Evolutionary conservation across 2,329 filamentous ascomycete genomes (phyloP).

Genomic region (Colletotrichum liriopes): DNA sequence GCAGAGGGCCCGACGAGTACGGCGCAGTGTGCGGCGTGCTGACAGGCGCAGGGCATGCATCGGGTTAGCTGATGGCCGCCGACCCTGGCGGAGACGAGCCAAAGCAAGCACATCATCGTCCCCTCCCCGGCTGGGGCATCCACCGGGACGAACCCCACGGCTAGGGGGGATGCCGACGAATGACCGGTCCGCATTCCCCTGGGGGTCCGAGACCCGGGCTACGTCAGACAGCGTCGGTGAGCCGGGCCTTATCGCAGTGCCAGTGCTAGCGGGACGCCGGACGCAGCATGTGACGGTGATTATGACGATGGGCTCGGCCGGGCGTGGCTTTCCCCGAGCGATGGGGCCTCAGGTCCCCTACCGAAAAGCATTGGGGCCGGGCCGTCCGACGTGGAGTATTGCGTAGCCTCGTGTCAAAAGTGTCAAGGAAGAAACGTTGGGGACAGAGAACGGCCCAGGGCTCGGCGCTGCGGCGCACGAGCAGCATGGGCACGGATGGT

Average conservation of each 20-base stretch:
- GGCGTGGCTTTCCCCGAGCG: too few species aligned
- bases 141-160: background rate
- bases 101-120: conserved; percentile 7
- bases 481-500: too few species aligned
- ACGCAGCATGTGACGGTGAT: background rate
- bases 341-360: too few species aligned
- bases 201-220: background rate
- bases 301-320: background rate
- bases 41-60: background rate
- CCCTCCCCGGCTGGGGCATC: too few species aligned
- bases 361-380: too few species aligned
- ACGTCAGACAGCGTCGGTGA: background rate
- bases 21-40: background rate
- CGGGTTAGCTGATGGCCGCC: background rate
- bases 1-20: background rate
- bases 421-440: too few species aligned
- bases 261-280: background rate
- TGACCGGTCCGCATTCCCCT: background rate
- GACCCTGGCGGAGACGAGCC: background rate
- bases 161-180: background rate
- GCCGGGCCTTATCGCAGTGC: too few species aligned
- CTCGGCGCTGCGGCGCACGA: too few species aligned
- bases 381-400: too few species aligned
- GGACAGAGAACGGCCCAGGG: too few species aligned
- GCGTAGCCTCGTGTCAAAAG: too few species aligned